A percentile compares a stretch with the other conserved stretches of the same genome.
Evolutionary conservation across 345 rosid genomes (phyloP).

Genomic region (Brassica incana): DNA sequence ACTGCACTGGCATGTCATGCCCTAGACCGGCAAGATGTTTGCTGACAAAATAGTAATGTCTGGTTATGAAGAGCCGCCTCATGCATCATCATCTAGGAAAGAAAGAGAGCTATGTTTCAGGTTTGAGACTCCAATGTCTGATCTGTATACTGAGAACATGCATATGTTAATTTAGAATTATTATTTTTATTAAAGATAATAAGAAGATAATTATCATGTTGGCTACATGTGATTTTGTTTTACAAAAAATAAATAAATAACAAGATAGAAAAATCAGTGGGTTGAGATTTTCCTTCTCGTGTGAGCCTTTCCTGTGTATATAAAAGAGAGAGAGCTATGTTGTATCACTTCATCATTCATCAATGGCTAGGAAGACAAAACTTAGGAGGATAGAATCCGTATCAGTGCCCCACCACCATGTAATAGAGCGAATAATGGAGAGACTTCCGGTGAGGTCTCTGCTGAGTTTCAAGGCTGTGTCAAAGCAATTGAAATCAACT

Average conservation of each 20-base stretch:
- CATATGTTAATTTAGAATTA: not conserved
- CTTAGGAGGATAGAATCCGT: not conserved
- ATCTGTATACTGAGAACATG: not conserved
- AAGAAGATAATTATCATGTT: not conserved
- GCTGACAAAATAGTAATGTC: constrained; percentile 75
- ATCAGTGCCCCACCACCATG: not conserved
- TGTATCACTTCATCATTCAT: not conserved
- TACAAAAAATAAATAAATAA: not conserved
- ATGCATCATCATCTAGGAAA: constrained; percentile 7
- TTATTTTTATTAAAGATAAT: too few species aligned
- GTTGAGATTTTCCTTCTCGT: not conserved
- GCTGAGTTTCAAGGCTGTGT: not conserved
- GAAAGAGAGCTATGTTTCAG: constrained; percentile 11
- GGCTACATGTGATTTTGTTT: not conserved
- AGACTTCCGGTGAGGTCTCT: not conserved
- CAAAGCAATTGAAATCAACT: not conserved
- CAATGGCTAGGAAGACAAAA: not conserved
- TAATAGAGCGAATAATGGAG: not conserved
- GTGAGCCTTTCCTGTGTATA: not conserved
- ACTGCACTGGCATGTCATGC: constrained; percentile 97
- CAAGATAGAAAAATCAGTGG: not conserved
- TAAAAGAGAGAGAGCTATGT: not conserved
- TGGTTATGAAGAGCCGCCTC: constrained; percentile 43
- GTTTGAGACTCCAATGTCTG: not conserved
- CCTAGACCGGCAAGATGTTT: constrained; percentile 97